Conservation (phyloP, 1,284 basidiomycete species). For the Sutorius eximius region DNA sequence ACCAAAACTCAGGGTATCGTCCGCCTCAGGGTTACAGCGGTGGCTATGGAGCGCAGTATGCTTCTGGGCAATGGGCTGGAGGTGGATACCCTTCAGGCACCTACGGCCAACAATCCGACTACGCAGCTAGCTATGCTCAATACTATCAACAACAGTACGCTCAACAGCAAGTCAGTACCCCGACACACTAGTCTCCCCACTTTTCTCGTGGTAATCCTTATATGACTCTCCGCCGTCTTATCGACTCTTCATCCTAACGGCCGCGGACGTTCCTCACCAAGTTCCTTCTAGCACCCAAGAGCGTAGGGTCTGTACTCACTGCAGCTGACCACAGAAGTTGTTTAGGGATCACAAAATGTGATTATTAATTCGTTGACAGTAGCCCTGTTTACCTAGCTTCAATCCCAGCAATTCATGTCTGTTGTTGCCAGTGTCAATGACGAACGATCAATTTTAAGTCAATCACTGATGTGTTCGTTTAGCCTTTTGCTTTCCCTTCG, state of each 20-base stretch:
- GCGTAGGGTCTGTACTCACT: slow-evolving; percentile 37
- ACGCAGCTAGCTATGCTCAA: slow-evolving; percentile 73
- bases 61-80: slow-evolving; percentile 43
- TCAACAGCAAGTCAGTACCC: slow-evolving; percentile 65
- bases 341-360: slow-evolving; percentile 35
- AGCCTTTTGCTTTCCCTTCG: slow-evolving; percentile 11
- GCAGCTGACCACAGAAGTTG: slow-evolving; percentile 38
- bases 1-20: slow-evolving; percentile 52
- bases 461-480: neutral
- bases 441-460: slow-evolving; percentile 2
- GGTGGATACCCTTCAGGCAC: slow-evolving; percentile 44
- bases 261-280: slow-evolving; percentile 20
- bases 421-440: slow-evolving; percentile 1
- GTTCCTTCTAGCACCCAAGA: slow-evolving; percentile 26
- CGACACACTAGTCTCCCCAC: slow-evolving; percentile 37
- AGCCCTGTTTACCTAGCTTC: slow-evolving; percentile 26
- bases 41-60: slow-evolving; percentile 41
- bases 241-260: slow-evolving; percentile 19
- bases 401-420: slow-evolving; percentile 15
- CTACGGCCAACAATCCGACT: slow-evolving; percentile 57
- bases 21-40: slow-evolving; percentile 49
- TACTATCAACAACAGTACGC: slow-evolving; percentile 82
- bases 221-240: slow-evolving; percentile 13
- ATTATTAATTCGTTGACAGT: slow-evolving; percentile 33
- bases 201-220: slow-evolving; percentile 29